phyloP scores from a whole-genome alignment of 306 rosid genomes.

The Cucurbita ficifolia region DNA sequence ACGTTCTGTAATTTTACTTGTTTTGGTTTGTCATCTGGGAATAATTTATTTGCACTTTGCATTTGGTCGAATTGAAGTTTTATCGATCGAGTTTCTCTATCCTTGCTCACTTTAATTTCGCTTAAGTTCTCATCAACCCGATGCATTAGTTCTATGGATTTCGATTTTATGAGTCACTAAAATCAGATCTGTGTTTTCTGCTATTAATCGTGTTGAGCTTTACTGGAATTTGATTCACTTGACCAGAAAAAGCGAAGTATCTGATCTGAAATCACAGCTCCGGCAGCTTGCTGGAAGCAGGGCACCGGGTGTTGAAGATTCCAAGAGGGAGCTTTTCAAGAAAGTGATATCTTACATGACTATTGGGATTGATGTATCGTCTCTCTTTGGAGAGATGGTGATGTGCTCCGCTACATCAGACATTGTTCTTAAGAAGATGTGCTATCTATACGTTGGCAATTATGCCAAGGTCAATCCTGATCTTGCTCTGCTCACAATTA shows the following conservation, averaged over 20 bases:
- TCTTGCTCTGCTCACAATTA: conserved; percentile 88
- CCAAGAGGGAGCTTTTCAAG: conserved; percentile 94
- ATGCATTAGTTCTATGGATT: background rate
- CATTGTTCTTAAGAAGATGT: conserved; percentile 91
- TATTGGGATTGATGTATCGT: conserved; percentile 77
- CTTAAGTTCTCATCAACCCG: background rate
- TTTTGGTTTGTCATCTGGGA: background rate
- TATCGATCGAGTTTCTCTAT: background rate
- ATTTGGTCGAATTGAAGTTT: background rate
- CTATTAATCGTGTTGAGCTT: background rate
- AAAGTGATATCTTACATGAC: conserved; percentile 98
- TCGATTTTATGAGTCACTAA: background rate
- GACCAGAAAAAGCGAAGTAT: conserved; percentile 86
- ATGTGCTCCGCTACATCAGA: conserved; percentile 96
- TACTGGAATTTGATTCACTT: conserved; percentile 12
- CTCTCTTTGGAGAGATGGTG: conserved; percentile 96
- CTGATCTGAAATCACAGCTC: conserved; percentile 84
- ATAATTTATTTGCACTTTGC: background rate
- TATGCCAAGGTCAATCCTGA: conserved; percentile 94
- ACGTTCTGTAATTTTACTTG: background rate
- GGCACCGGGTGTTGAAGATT: conserved; percentile 91
- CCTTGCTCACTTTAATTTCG: background rate
- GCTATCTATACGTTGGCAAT: conserved; percentile 92
- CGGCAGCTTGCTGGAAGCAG: conserved; percentile 98
- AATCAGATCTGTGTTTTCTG: background rate